Evolutionary conservation across 768 basidiomycete genomes (phyloP).

Genomic region (Trametes meyenii): DNA sequence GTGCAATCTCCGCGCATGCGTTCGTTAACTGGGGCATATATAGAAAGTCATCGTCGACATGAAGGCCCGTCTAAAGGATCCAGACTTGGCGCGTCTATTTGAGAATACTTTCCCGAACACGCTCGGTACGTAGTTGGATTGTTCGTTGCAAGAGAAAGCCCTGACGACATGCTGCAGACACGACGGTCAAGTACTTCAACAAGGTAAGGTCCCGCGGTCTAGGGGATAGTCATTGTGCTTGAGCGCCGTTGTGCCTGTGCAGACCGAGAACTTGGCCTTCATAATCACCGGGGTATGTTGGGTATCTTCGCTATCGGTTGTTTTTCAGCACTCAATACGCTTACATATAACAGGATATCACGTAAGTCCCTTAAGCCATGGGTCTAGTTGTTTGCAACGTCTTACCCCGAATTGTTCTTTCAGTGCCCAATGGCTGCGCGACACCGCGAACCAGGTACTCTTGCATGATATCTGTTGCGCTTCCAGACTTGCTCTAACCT

Average conservation of each 20-base stretch:
- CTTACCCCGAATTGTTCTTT: not conserved
- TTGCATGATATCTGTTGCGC: too few species aligned
- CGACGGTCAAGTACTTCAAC: conserved; percentile 78
- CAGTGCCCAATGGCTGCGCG: conserved; percentile 84
- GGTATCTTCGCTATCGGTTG: not conserved
- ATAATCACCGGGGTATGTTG: conserved; percentile 72
- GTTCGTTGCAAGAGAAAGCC: not conserved
- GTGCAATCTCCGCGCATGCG: not conserved
- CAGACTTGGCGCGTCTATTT: conserved; percentile 76
- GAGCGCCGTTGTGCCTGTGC: not conserved
- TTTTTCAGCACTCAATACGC: not conserved
- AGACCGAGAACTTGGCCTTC: conserved; percentile 74
- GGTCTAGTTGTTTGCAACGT: too few species aligned
- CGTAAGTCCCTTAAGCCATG: conserved; percentile 46
- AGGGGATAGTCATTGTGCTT: not conserved
- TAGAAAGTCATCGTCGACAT: conserved; percentile 78
- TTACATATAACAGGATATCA: conserved; percentile 58
- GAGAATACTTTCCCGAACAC: conserved; percentile 87
- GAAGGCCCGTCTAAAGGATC: conserved; percentile 71
- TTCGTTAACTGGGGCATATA: not conserved
- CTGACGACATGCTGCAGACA: conserved; percentile 47
- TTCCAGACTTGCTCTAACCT: conserved; percentile 3
- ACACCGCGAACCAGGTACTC: conserved; percentile 75
- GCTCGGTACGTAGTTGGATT: conserved; percentile 51
- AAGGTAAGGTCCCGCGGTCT: conserved; percentile 41